phyloP scores from a whole-genome alignment of 768 basidiomycete species.

The Russula olivacea region DNA sequence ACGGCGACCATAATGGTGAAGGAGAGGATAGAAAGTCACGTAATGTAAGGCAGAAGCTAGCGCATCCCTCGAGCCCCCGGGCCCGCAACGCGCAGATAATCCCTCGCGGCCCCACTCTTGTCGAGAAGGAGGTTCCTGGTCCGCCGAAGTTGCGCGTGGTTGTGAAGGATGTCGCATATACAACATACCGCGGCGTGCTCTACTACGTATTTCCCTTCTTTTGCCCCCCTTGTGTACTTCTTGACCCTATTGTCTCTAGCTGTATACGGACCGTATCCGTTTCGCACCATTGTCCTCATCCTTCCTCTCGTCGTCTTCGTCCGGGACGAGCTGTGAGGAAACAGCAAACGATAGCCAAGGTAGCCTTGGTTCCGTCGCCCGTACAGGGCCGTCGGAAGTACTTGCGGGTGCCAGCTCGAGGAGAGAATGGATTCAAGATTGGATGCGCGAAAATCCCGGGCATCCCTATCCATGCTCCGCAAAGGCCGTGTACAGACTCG shows the following conservation, averaged over 20 bases:
- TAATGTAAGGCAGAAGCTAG: slow-evolving; percentile 33
- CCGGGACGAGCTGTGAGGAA: slow-evolving; percentile 18
- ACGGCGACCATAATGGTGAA: background rate
- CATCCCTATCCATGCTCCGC: slow-evolving; percentile 73
- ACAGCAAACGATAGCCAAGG: slow-evolving; percentile 36
- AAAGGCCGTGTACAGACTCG: slow-evolving; percentile 77
- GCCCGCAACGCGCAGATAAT: slow-evolving; percentile 24
- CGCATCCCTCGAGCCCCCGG: slow-evolving; percentile 40
- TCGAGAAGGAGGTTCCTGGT: slow-evolving; percentile 25
- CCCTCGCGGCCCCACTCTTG: background rate
- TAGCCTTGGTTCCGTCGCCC: slow-evolving; percentile 25
- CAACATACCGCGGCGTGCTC: slow-evolving; percentile 59
- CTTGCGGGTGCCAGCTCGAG: slow-evolving; percentile 33
- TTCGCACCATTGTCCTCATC: slow-evolving; percentile 82
- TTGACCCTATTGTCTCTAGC: slow-evolving; percentile 35
- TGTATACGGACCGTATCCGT: slow-evolving; percentile 79
- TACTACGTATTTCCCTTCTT: slow-evolving; percentile 55
- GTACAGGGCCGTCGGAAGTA: slow-evolving; percentile 25
- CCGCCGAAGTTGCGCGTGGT: slow-evolving; percentile 50
- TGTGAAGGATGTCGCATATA: slow-evolving; percentile 53
- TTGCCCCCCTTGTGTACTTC: background rate
- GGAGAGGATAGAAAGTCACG: slow-evolving; percentile 23
- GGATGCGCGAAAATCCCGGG: slow-evolving; percentile 55
- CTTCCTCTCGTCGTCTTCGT: slow-evolving; percentile 35
- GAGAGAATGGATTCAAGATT: slow-evolving; percentile 68